phyloP scores from a whole-genome alignment of 257 asterid genomes.

The Dorcoceras hygrometricum region DNA sequence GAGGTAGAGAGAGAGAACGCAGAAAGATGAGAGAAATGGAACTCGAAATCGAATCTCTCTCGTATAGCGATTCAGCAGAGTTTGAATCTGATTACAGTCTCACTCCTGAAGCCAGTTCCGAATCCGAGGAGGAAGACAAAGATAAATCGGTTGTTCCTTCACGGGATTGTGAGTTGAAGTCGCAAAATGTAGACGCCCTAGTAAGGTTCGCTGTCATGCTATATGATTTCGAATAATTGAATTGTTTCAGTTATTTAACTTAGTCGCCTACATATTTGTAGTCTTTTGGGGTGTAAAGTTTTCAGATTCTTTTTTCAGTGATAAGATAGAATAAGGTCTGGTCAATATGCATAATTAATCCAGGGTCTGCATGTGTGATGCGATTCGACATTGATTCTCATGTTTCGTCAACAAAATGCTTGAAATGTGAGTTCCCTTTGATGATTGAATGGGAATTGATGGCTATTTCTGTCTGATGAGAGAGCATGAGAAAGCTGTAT shows the following conservation, averaged over 20 bases:
- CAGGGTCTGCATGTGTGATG: neutral
- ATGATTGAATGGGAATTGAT: neutral
- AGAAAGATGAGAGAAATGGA: constrained; percentile 36
- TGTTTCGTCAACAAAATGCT: neutral
- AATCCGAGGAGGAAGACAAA: constrained; percentile 35
- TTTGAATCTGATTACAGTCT: constrained; percentile 40
- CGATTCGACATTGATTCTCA: neutral
- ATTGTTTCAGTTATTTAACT: neutral
- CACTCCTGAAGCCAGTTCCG: constrained; percentile 28
- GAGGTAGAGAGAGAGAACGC: neutral
- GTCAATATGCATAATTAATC: neutral
- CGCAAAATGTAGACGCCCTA: constrained; percentile 67
- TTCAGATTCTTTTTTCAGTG: neutral
- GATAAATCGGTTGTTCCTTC: constrained; percentile 33
- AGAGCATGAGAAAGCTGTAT: neutral
- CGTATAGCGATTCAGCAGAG: constrained; percentile 43
- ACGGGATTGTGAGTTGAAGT: constrained; percentile 40
- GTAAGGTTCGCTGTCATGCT: constrained; percentile 42
- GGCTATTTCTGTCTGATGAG: too few species aligned
- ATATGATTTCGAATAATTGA: neutral
- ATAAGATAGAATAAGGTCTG: neutral
- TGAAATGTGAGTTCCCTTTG: too few species aligned
- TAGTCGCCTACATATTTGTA: neutral
- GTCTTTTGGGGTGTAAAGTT: neutral
- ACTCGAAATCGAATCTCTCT: constrained; percentile 43